A percentile compares a stretch with the other conserved stretches of the same genome.
Evolutionary conservation across 257 asterid genomes (phyloP).

Genomic region (Capsicum pubescens): DNA sequence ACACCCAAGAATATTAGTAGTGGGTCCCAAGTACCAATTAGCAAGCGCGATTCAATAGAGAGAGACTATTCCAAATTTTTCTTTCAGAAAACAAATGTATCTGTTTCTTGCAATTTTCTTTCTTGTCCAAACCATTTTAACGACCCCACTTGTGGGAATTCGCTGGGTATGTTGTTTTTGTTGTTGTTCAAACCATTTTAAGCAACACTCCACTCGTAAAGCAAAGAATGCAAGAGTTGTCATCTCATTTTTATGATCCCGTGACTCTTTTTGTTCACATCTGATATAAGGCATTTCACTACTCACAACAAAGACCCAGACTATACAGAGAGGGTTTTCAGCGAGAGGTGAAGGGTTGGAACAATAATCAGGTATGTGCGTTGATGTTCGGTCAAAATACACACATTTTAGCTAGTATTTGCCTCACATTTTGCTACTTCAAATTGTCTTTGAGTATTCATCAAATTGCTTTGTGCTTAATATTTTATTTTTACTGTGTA

Average conservation of each 20-base stretch:
- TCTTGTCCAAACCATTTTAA: conserved; percentile 17
- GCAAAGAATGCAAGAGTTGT: conserved; percentile 2
- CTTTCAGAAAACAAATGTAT: neutral
- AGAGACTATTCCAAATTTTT: neutral
- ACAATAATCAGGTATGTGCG: neutral
- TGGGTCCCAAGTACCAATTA: conserved; percentile 20
- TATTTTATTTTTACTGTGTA: no score
- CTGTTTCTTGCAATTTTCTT: neutral
- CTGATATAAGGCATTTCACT: neutral
- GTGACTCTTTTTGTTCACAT: neutral
- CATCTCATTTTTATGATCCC: neutral
- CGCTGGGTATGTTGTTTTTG: no score
- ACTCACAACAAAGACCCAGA: neutral
- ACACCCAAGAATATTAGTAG: neutral
- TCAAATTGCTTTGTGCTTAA: no score
- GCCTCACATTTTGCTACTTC: no score
- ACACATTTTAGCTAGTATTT: no score
- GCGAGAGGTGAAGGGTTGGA: neutral
- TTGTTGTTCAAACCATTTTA: conserved; percentile 2
- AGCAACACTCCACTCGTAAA: conserved; percentile 1
- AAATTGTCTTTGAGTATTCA: no score
- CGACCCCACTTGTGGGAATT: neutral
- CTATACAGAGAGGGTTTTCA: neutral
- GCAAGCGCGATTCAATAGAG: neutral
- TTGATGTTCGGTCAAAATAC: no score